phyloP scores from a whole-genome alignment of 129 eudicot genomes.

The Apium graveolens region DNA sequence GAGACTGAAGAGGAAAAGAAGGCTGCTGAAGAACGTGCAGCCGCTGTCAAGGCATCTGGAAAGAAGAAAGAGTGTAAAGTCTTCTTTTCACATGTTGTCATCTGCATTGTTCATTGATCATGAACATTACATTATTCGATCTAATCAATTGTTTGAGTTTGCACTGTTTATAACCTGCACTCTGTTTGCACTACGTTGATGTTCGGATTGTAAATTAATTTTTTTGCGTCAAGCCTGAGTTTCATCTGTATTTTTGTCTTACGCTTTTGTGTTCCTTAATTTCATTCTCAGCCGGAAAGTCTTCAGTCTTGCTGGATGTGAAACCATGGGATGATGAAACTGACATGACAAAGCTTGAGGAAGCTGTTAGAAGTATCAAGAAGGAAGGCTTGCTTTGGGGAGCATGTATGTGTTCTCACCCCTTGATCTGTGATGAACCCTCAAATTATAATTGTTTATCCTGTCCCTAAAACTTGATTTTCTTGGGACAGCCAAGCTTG shows the following conservation, averaged over 20 bases:
- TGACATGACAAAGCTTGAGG: conserved; percentile 90
- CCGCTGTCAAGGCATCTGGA: conserved; percentile 64
- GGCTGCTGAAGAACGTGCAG: conserved; percentile 93
- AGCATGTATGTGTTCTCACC: conserved; percentile 52
- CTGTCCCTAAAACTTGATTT: background rate
- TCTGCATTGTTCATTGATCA: background rate
- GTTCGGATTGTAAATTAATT: background rate
- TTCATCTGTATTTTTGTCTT: background rate
- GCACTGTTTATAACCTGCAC: background rate
- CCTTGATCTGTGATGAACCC: background rate
- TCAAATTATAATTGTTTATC: background rate
- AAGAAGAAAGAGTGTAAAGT: conserved; percentile 94
- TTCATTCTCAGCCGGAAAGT: conserved; percentile 58
- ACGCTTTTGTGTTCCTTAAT: background rate
- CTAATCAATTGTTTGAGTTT: background rate
- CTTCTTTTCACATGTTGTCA: background rate
- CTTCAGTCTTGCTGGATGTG: conserved; percentile 39
- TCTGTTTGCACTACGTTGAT: background rate
- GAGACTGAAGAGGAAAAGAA: conserved; percentile 98
- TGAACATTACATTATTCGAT: background rate
- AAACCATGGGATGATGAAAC: conserved; percentile 98
- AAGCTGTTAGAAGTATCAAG: conserved; percentile 72
- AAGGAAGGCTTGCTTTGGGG: conserved; percentile 86
- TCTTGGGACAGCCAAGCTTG: conserved; percentile 61
- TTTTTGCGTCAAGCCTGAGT: background rate